A percentile compares a stretch with the other conserved stretches of the same genome.
These are phyloP conservation scores for Stemphylium vesicarium DNA, from an alignment of 2,329 filamentous ascomycete species.

Conservation along the genomic window DNA sequence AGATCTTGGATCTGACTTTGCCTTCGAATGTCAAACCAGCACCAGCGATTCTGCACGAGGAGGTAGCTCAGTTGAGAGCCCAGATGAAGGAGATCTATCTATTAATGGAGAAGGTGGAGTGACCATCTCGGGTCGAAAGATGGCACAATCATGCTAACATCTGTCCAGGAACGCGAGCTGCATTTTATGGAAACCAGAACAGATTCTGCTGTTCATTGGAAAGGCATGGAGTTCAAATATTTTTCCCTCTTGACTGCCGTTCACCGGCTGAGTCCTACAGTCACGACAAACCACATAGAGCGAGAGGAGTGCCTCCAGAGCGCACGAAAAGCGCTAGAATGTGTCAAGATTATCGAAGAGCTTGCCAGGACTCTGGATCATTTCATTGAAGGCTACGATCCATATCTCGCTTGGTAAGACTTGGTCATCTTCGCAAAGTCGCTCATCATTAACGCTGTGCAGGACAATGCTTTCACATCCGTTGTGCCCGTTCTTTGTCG, in stretches of 20 bases:
- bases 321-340: constrained; percentile 41
- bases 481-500: constrained; percentile 44
- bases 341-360: constrained; percentile 33
- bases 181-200: constrained; percentile 25
- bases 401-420: constrained; percentile 38
- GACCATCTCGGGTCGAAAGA: too few relatives aligned
- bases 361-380: constrained; percentile 32
- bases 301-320: constrained; percentile 41
- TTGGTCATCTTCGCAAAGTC: neutral
- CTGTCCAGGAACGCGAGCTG: constrained; percentile 24
- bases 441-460: constrained; percentile 8
- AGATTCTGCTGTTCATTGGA: constrained; percentile 40
- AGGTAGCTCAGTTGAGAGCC: constrained; percentile 28
- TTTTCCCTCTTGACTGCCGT: constrained; percentile 42
- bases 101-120: constrained; percentile 31
- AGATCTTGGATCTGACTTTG: constrained; percentile 35
- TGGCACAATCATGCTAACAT: constrained; percentile 3
- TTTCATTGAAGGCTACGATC: constrained; percentile 40
- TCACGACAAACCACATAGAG: constrained; percentile 35
- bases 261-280: constrained; percentile 39
- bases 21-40: constrained; percentile 19
- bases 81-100: constrained; percentile 32
- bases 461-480: constrained; percentile 46
- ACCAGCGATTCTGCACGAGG: constrained; percentile 20
- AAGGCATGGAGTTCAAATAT: constrained; percentile 43